A percentile compares a stretch with the other conserved stretches of the same genome.
Conservation (phyloP, 306 rosid species). For the Quillaja saponaria region DNA sequence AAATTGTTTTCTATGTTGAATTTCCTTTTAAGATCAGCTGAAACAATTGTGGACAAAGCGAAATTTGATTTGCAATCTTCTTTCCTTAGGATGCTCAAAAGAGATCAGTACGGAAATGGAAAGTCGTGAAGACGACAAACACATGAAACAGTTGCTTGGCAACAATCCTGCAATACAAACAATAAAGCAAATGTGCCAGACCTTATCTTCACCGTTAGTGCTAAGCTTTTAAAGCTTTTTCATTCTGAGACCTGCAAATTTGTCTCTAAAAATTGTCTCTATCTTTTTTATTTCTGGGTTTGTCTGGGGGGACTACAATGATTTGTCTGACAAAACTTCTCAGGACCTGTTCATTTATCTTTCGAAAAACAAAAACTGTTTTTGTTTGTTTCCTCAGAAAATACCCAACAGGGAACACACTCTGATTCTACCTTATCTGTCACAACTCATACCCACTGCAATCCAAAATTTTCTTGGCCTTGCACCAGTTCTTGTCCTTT, state of each 20-base stretch:
- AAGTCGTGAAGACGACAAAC: conserved; percentile 29
- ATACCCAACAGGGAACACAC: conserved; percentile 42
- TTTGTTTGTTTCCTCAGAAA: conserved; percentile 41
- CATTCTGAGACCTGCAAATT: conserved; percentile 31
- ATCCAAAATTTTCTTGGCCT: conserved; percentile 28
- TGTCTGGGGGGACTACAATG: conserved; percentile 33
- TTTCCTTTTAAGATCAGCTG: too few relatives aligned
- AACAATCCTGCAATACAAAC: conserved; percentile 32
- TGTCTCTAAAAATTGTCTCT: conserved; percentile 36
- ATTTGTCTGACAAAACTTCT: conserved; percentile 35
- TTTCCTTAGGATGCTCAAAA: neutral
- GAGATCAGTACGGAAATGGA: conserved; percentile 29
- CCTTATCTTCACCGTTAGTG: conserved; percentile 39
- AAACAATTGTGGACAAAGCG: neutral
- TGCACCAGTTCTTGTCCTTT: conserved; percentile 26
- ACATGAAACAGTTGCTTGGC: conserved; percentile 27
- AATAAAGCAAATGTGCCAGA: conserved; percentile 19
- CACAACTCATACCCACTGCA: neutral
- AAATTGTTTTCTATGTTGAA: too few relatives aligned
- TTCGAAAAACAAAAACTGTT: conserved; percentile 17
- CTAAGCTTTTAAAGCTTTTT: conserved; percentile 10
- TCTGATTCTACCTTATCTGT: conserved; percentile 47
- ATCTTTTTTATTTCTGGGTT: conserved; percentile 25
- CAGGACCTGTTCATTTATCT: conserved; percentile 9
- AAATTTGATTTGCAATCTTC: neutral